phyloP scores from a whole-genome alignment of 2,329 filamentous ascomycete genomes.

The Fusarium sp. region DNA sequence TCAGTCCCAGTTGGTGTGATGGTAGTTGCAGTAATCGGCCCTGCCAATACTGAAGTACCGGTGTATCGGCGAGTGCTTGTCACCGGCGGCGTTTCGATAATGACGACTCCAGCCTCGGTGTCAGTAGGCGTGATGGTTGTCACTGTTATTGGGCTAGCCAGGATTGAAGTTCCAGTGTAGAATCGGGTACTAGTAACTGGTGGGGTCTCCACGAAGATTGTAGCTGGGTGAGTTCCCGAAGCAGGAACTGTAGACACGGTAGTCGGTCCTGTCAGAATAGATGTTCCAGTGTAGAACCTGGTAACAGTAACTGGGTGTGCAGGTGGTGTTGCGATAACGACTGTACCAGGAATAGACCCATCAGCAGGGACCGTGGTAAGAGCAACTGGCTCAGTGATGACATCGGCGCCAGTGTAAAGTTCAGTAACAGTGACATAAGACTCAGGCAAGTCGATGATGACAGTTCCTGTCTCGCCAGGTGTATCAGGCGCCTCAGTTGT shows the following conservation, averaged over 20 bases:
- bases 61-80: conserved; percentile 5
- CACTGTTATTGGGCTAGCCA: not conserved
- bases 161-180: not conserved
- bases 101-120: not conserved
- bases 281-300: not conserved
- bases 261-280: not conserved
- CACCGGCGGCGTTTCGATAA: not conserved
- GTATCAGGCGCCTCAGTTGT: not conserved
- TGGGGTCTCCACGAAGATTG: not conserved
- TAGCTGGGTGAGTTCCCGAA: not conserved
- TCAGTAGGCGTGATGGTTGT: not conserved
- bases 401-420: not conserved
- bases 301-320: not conserved
- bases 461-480: conserved; percentile 1
- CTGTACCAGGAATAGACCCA: not conserved
- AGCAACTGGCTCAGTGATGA: not conserved
- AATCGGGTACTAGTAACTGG: not conserved
- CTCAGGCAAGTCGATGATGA: not conserved
- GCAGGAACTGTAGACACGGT: not conserved
- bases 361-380: not conserved
- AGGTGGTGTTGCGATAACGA: not conserved
- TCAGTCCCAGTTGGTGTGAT: not conserved
- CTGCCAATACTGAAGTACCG: conserved; percentile 1
- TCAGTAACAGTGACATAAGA: conserved; percentile 2
- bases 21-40: not conserved